These are phyloP conservation scores for Gossypium davidsonii DNA, from an alignment of 441 rosid genomes.

Conservation along the genomic window DNA sequence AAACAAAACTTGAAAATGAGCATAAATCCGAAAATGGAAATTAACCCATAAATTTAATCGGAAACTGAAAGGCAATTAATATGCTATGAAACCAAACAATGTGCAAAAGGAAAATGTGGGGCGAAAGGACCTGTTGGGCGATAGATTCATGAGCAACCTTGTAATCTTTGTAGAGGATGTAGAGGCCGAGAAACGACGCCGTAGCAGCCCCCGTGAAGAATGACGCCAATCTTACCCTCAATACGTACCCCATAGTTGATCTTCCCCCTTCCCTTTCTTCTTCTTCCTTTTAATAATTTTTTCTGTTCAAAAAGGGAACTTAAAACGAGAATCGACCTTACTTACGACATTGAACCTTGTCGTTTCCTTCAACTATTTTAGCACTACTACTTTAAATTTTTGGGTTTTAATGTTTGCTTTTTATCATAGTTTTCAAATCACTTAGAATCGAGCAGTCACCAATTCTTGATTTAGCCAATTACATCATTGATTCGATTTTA, in stretches of 20 bases:
- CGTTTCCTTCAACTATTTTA: neutral
- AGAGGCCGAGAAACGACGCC: slow-evolving; percentile 67
- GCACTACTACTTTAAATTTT: too few relatives aligned
- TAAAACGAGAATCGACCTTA: neutral
- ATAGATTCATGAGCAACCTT: slow-evolving; percentile 68
- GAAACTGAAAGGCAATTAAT: neutral
- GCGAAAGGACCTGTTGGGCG: slow-evolving; percentile 52
- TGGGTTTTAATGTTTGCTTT: neutral
- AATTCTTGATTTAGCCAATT: too few relatives aligned
- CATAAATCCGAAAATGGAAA: neutral
- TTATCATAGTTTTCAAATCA: too few relatives aligned
- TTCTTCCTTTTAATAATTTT: neutral
- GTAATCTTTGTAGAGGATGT: slow-evolving; percentile 72
- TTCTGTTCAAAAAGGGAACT: neutral
- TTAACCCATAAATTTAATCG: neutral
- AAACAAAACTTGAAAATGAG: neutral
- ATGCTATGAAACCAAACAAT: neutral
- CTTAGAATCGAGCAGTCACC: too few relatives aligned
- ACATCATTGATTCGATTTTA: too few relatives aligned
- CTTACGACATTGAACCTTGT: neutral
- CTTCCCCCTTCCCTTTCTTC: neutral
- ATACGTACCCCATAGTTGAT: slow-evolving; percentile 67
- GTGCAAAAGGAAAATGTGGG: neutral
- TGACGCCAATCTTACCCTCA: slow-evolving; percentile 86
- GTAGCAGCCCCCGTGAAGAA: slow-evolving; percentile 87